phyloP scores from a whole-genome alignment of 495 filamentous ascomycete genomes.

The Hypoxylon trugodes region DNA sequence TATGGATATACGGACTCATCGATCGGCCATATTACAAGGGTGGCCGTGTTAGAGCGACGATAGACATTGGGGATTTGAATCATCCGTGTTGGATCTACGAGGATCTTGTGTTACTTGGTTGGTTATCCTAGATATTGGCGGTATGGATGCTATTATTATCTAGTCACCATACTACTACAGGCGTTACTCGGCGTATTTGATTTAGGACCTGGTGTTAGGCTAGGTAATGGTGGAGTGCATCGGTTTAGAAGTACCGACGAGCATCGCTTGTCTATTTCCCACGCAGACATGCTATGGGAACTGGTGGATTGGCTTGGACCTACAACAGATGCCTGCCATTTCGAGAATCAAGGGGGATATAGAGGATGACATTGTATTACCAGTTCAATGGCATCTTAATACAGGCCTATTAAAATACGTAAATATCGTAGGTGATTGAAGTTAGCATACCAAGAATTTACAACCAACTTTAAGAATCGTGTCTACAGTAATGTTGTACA shows the following conservation, averaged over 20 bases:
- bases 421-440: background rate
- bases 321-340: background rate
- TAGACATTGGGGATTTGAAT: slow-evolving; percentile 16
- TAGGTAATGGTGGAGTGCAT: background rate
- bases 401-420: background rate
- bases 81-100: slow-evolving; percentile 2
- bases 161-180: background rate
- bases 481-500: background rate
- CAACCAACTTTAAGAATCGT: background rate
- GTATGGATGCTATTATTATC: background rate
- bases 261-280: background rate
- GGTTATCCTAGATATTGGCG: slow-evolving; percentile 3
- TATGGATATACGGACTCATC: background rate
- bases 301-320: background rate
- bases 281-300: too few species aligned
- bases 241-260: slow-evolving; percentile 1
- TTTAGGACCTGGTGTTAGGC: background rate
- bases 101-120: background rate
- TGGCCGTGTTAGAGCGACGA: slow-evolving; percentile 2
- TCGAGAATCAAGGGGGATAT: background rate
- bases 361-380: background rate
- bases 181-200: background rate
- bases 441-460: background rate
- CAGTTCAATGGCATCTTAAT: background rate
- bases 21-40: background rate